phyloP scores from a whole-genome alignment of 2,329 filamentous ascomycete genomes.

The Apiospora aurea region DNA sequence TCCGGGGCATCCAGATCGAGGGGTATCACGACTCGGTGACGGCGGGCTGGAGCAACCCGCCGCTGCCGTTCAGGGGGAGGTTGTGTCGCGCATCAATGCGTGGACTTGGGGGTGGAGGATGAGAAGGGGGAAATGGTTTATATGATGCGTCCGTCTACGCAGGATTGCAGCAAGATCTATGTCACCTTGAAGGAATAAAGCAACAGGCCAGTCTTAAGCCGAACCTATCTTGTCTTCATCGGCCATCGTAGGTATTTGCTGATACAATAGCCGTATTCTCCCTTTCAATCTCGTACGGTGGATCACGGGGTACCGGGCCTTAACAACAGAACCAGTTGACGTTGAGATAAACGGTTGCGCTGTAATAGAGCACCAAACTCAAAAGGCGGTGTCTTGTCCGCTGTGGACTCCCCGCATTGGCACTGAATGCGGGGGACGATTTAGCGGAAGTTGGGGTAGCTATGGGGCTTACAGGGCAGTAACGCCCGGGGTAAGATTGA shows the following conservation, averaged over 20 bases:
- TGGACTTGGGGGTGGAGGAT: constrained; percentile 26
- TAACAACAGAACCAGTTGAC: background rate
- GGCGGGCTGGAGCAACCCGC: constrained; percentile 38
- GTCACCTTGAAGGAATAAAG: constrained; percentile 26
- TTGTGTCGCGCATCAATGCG: constrained; percentile 28
- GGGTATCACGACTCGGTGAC: constrained; percentile 34
- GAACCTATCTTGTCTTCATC: too few species aligned
- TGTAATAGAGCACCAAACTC: background rate
- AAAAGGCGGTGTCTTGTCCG: background rate
- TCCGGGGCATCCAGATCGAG: constrained; percentile 38
- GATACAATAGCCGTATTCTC: too few species aligned
- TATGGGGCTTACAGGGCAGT: background rate
- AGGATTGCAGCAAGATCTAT: constrained; percentile 30
- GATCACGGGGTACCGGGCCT: too few species aligned
- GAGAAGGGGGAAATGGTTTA: constrained; percentile 28
- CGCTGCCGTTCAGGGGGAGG: constrained; percentile 34
- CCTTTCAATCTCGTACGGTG: too few species aligned
- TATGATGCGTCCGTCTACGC: constrained; percentile 28
- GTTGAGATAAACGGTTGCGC: background rate
- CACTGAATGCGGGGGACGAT: constrained; percentile 14
- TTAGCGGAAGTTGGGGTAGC: constrained; percentile 22
- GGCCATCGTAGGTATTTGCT: too few species aligned
- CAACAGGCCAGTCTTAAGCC: too few species aligned
- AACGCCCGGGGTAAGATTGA: background rate
- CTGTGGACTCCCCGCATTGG: background rate